phyloP scores from a whole-genome alignment of 2,329 filamentous ascomycete genomes.

The Alternaria hordeiaustralica region DNA sequence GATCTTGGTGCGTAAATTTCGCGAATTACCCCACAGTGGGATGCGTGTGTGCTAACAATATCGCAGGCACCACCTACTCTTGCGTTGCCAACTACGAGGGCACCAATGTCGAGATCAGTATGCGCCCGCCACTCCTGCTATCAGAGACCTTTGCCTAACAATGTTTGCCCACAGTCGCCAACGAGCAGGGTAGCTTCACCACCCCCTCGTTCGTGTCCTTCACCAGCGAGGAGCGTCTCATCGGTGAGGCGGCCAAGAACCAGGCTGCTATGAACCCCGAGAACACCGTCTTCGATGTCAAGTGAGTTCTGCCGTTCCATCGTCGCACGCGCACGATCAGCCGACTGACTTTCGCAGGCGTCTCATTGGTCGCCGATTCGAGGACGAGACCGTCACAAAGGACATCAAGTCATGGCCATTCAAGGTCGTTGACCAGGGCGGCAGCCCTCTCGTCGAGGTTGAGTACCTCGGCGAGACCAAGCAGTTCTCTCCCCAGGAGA shows the following conservation, averaged over 20 bases:
- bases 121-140: constrained; percentile 44
- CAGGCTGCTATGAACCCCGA: constrained; percentile 98
- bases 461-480: constrained; percentile 95
- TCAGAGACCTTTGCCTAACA: constrained; percentile 24
- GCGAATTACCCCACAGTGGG: constrained; percentile 37
- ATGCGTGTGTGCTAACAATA: constrained; percentile 38
- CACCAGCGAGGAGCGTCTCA: constrained; percentile 97
- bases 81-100: constrained; percentile 99
- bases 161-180: constrained; percentile 71
- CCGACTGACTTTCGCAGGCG: constrained; percentile 67
- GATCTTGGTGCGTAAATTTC: constrained; percentile 77
- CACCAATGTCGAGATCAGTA: constrained; percentile 98
- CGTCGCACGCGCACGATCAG: background rate
- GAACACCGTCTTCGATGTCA: constrained; percentile 99
- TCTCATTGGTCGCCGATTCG: constrained; percentile 94
- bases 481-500: constrained; percentile 96
- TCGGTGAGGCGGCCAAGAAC: constrained; percentile 99
- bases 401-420: constrained; percentile 99
- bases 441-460: constrained; percentile 91
- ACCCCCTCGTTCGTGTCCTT: constrained; percentile 99
- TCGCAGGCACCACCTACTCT: constrained; percentile 95
- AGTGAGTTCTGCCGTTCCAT: constrained; percentile 66
- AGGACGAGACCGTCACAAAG: constrained; percentile 97
- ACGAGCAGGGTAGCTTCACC: constrained; percentile 99
- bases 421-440: constrained; percentile 91